Percentiles rank a stretch among this genome's conserved stretches.
phyloP scores from a whole-genome alignment of 257 asterid genomes.

The Knoxia roxburghii region DNA sequence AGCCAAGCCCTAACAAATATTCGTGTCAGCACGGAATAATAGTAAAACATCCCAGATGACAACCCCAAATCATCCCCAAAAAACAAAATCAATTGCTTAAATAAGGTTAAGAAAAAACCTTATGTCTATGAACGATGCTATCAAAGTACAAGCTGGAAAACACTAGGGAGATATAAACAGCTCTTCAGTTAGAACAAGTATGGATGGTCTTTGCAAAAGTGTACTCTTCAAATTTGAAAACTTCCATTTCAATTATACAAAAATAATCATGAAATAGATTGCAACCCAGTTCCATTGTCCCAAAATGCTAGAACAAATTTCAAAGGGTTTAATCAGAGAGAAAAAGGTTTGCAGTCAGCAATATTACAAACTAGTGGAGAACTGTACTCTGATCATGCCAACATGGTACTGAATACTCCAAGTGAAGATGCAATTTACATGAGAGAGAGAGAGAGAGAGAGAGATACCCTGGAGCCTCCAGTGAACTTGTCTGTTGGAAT shows the following conservation, averaged over 20 bases:
- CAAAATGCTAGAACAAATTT: neutral
- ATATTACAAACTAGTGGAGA: neutral
- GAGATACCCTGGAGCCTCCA: slow-evolving; percentile 71
- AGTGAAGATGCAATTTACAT: neutral
- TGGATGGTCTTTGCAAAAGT: neutral
- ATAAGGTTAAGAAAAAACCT: neutral
- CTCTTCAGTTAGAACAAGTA: too few species aligned
- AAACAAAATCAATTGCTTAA: neutral
- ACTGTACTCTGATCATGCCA: neutral
- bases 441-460: slow-evolving; percentile 10
- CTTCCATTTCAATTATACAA: neutral
- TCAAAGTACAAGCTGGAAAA: neutral
- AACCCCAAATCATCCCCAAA: too few species aligned
- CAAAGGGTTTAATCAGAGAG: neutral
- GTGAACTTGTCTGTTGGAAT: slow-evolving; percentile 73
- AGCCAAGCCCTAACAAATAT: slow-evolving; percentile 62
- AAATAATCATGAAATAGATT: neutral
- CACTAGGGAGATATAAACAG: neutral
- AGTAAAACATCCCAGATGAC: neutral
- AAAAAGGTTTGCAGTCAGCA: neutral
- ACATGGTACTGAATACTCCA: neutral
- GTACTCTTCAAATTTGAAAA: neutral
- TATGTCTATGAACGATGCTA: neutral
- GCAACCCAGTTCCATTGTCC: neutral
- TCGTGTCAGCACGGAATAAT: slow-evolving; percentile 11